These are phyloP conservation scores for Penicillium alfredii DNA, from an alignment of 495 filamentous ascomycete species.

Conservation along the genomic window DNA sequence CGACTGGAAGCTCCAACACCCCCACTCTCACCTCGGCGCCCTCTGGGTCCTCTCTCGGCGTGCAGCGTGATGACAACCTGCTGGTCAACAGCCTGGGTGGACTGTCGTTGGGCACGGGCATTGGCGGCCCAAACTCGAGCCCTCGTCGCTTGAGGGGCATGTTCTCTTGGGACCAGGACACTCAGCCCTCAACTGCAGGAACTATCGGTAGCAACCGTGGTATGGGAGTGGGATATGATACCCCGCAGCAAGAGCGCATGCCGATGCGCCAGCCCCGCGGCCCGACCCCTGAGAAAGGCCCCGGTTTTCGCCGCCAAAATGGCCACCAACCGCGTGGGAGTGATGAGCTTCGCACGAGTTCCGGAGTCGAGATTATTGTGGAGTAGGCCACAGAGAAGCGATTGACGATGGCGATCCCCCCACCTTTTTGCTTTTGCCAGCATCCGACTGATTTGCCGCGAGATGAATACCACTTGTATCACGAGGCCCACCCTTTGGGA, in stretches of 20 bases:
- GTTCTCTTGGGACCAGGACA: slow-evolving; percentile 61
- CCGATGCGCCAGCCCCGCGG: slow-evolving; percentile 80
- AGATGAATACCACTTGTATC: slow-evolving; percentile 46
- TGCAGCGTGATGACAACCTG: slow-evolving; percentile 58
- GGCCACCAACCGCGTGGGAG: slow-evolving; percentile 77
- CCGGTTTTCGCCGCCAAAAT: slow-evolving; percentile 72
- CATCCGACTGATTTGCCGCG: slow-evolving; percentile 42
- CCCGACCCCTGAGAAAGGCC: slow-evolving; percentile 67
- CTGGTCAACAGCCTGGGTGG: slow-evolving; percentile 62
- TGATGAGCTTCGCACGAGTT: slow-evolving; percentile 62
- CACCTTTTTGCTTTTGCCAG: slow-evolving; percentile 24
- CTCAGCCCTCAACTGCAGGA: slow-evolving; percentile 51
- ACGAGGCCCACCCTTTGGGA: slow-evolving; percentile 42
- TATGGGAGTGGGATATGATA: slow-evolving; percentile 58
- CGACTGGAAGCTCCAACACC: slow-evolving; percentile 60
- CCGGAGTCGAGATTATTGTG: slow-evolving; percentile 53
- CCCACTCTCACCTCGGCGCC: slow-evolving; percentile 73
- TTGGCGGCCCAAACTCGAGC: slow-evolving; percentile 53
- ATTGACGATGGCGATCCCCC: slow-evolving; percentile 25
- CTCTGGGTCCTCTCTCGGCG: slow-evolving; percentile 52
- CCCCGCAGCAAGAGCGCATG: slow-evolving; percentile 57
- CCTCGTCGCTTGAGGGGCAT: slow-evolving; percentile 57
- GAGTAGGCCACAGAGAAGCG: slow-evolving; percentile 36
- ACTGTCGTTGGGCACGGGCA: slow-evolving; percentile 56
- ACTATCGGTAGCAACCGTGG: slow-evolving; percentile 86